Conservation (phyloP, 192 early-diverging fungal genomes). For the Coemansia sp. region DNA sequence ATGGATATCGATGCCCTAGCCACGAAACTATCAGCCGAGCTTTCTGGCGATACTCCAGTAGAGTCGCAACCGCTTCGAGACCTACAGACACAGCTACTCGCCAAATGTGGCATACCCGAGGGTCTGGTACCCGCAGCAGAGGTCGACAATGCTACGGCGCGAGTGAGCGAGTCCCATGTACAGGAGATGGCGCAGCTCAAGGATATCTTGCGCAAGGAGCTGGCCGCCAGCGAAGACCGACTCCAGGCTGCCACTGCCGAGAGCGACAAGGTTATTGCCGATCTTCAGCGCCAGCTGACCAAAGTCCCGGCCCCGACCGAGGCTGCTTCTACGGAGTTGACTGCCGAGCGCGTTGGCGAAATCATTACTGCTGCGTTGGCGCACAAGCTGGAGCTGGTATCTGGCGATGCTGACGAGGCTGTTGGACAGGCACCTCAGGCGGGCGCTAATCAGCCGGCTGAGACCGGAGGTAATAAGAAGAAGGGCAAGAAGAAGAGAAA, state of each 20-base stretch:
- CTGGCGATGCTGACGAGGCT: neutral
- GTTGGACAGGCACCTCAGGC: neutral
- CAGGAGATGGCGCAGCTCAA: conserved; percentile 36
- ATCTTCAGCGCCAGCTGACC: conserved; percentile 16
- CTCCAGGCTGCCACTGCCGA: conserved; percentile 12
- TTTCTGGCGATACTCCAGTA: neutral
- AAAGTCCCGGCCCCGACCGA: neutral
- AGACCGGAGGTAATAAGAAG: conserved; percentile 22
- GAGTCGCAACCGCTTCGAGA: neutral
- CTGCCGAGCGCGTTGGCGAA: conserved; percentile 22
- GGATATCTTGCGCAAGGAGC: conserved; percentile 33
- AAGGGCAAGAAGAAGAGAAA: conserved; percentile 46
- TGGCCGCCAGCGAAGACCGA: conserved; percentile 23
- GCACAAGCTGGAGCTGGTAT: conserved; percentile 12
- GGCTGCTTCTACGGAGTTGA: conserved; percentile 5
- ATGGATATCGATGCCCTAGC: conserved; percentile 25
- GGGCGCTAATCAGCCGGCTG: neutral
- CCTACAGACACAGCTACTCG: conserved; percentile 15
- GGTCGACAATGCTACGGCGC: conserved; percentile 11
- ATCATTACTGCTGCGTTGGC: conserved; percentile 39
- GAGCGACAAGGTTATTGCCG: conserved; percentile 12
- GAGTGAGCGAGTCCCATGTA: conserved; percentile 15
- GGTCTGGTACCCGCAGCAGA: conserved; percentile 26
- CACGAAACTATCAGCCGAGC: conserved; percentile 7
- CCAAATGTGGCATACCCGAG: conserved; percentile 30